Evolutionary conservation across 1,284 basidiomycete genomes (phyloP).

Genomic region (Cystobasidium sp.): DNA sequence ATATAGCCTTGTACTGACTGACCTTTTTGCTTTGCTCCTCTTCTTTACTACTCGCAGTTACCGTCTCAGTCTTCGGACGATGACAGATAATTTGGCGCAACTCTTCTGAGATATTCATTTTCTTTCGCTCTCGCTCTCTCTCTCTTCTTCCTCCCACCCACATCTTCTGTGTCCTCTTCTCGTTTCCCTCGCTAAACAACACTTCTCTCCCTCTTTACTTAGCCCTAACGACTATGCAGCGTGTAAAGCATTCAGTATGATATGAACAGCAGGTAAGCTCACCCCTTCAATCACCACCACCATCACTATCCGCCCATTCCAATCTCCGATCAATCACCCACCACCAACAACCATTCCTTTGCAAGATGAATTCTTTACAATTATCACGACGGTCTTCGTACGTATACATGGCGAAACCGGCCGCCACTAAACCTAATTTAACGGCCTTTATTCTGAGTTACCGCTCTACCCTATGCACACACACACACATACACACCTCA

Average conservation of each 20-base stretch:
- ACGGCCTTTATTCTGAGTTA: conserved; percentile 43
- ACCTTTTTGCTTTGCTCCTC: not conserved
- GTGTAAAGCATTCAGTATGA: not conserved
- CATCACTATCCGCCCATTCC: not conserved
- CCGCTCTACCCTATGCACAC: not conserved
- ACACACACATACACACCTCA: not conserved
- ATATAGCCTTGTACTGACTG: not conserved
- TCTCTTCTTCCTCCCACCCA: not conserved
- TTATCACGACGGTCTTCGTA: conserved; percentile 45
- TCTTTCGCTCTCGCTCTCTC: no score
- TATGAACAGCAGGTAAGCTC: conserved; percentile 5
- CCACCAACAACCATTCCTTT: not conserved
- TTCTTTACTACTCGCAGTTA: conserved; percentile 20
- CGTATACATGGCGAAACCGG: conserved; percentile 42
- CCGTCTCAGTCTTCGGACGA: conserved; percentile 42
- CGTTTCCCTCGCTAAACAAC: conserved; percentile 16
- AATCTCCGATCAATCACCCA: not conserved
- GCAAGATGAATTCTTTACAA: conserved; percentile 41
- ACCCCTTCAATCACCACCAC: not conserved
- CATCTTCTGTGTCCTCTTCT: not conserved
- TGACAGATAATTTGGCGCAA: conserved; percentile 44
- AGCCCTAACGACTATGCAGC: not conserved
- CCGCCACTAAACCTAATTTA: conserved; percentile 45
- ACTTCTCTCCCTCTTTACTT: not conserved
- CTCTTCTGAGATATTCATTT: conserved; percentile 30